Percentiles rank a stretch among this genome's conserved stretches.
Evolutionary conservation across 2,329 filamentous ascomycete genomes (phyloP).

Genomic region (Penicillium digitatum): DNA sequence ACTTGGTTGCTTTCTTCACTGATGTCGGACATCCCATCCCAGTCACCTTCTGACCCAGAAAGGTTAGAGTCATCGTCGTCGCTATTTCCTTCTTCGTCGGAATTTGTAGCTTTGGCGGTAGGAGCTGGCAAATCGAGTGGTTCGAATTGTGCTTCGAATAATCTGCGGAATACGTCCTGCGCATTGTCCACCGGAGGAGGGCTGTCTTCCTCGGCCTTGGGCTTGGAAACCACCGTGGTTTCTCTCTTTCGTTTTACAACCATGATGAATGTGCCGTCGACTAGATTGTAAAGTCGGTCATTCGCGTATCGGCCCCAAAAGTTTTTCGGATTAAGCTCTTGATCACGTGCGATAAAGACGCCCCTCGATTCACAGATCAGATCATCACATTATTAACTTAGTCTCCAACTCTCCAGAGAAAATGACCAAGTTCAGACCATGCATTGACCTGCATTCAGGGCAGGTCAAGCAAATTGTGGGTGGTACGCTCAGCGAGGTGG

Average conservation of each 20-base stretch:
- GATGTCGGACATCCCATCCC: slow-evolving; percentile 60
- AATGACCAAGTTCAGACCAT: slow-evolving; percentile 94
- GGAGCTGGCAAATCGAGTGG: slow-evolving; percentile 53
- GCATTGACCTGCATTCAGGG: slow-evolving; percentile 95
- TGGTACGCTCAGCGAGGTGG: slow-evolving; percentile 72
- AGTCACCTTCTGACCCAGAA: slow-evolving; percentile 49
- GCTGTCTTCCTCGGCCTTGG: slow-evolving; percentile 22
- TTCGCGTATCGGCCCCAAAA: slow-evolving; percentile 13
- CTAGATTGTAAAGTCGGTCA: neutral
- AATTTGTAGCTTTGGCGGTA: slow-evolving; percentile 14
- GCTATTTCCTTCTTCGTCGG: slow-evolving; percentile 27
- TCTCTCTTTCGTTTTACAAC: slow-evolving; percentile 50
- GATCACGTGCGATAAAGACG: slow-evolving; percentile 40
- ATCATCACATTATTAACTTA: slow-evolving; percentile 1
- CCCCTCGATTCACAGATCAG: slow-evolving; percentile 12
- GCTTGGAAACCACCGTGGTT: slow-evolving; percentile 30
- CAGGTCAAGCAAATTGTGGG: slow-evolving; percentile 98
- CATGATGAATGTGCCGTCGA: slow-evolving; percentile 25
- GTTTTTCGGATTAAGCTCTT: slow-evolving; percentile 14
- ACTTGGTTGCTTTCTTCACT: slow-evolving; percentile 44
- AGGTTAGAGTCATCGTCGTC: slow-evolving; percentile 24
- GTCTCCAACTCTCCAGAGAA: slow-evolving; percentile 18
- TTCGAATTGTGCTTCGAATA: slow-evolving; percentile 85
- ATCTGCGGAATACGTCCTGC: slow-evolving; percentile 71
- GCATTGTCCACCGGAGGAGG: slow-evolving; percentile 37